Conservation (phyloP, 257 asterid species). For the Solanum gandarillasii region DNA sequence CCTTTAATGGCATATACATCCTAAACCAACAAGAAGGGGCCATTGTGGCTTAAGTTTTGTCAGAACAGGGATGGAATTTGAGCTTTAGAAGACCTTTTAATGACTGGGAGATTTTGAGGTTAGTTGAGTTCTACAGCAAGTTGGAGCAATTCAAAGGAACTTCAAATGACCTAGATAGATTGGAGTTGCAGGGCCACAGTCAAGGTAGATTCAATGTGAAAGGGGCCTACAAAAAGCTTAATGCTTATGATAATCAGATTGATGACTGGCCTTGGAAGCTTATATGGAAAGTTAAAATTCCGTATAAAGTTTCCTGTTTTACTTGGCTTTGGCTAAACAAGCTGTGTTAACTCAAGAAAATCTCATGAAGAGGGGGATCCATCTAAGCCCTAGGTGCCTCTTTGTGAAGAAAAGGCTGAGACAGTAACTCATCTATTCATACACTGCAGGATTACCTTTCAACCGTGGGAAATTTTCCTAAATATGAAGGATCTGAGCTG, state of each 20-base stretch:
- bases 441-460: background rate
- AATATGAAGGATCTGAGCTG: background rate
- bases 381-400: background rate
- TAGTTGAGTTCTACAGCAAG: background rate
- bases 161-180: background rate
- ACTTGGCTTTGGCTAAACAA: background rate
- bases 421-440: background rate
- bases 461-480: background rate
- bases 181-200: background rate
- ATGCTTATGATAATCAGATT: background rate
- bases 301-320: background rate
- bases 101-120: background rate
- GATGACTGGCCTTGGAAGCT: background rate
- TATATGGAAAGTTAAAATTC: background rate
- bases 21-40: background rate
- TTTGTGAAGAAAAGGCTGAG: background rate
- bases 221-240: background rate
- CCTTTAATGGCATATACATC: background rate
- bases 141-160: background rate
- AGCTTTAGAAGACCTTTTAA: background rate
- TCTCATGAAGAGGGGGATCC: background rate
- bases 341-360: background rate
- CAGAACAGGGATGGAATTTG: background rate
- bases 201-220: background rate
- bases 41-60: background rate